Base-by-base conservation (phyloP, 495 filamentous ascomycete species). In the Geoglossum glabrum region DNA sequence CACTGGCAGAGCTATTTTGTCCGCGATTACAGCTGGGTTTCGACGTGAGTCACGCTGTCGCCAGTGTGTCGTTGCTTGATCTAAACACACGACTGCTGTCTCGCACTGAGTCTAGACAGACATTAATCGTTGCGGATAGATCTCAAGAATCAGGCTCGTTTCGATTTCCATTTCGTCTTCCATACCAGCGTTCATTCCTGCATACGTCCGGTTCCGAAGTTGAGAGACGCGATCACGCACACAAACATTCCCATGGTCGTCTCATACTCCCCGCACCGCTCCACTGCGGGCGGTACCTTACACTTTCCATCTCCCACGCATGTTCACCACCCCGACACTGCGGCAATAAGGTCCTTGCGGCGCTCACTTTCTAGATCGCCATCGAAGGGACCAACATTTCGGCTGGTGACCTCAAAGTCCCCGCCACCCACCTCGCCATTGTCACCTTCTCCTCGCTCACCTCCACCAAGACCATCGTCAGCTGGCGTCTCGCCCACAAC, bases 351-450 rank as follows among this genome's bases (percentile, higher is more conserved):
- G 61, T 82, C 87, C 61, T 69, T 95, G 45, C 78, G 87, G 45
- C 83, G 87, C 61, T 93, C 89, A 23, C 73, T 95, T 50, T 93
- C 87, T 28, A 76, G 86, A 49, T 94, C 88, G 10, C 89, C 88
- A 10, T 93, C 89, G 9, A 93, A 88, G 66, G 76, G 74, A 43
- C 76, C 79, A 21, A 74, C 75, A 61, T 86, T 89, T 63, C 77
- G 76, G 36, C 67, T 90, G 27, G 70, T 80, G 46, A 73, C 77
- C 28, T 70, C 76, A 19, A 76, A 77, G 56, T 74, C 73, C 30
- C 71, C 74, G 28, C 70, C 71, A 7, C 68, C 72, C 0, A 66
- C 67, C 43, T 72, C 71, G 33, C 71, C 69, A 23, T 62, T 71
- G 10, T 82, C 78, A 4, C 77, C 79, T 4, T 73, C 75, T 3